A percentile compares a stretch with the other conserved stretches of the same genome.
Evolutionary conservation across 352 stramenopile species (phyloP).

Genomic region (Globisporangium yorkense): DNA sequence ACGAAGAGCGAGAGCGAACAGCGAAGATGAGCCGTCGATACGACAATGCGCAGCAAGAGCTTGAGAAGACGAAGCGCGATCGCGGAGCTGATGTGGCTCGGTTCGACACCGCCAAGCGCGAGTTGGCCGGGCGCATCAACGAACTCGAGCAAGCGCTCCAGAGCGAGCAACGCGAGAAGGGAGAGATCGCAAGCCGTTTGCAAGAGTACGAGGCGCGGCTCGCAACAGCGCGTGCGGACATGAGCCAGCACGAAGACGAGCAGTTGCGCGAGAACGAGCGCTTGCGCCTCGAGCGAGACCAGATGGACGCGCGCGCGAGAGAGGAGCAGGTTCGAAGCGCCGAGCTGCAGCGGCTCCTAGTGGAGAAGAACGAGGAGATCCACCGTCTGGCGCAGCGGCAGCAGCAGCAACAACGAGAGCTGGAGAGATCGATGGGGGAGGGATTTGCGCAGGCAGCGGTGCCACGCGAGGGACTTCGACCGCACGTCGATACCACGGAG

Average conservation of each 20-base stretch:
- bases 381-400: conserved; percentile 29
- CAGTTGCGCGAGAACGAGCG: conserved; percentile 48
- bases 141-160: conserved; percentile 27
- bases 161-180: conserved; percentile 42
- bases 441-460: neutral
- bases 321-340: conserved; percentile 46
- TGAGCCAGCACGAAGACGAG: conserved; percentile 62
- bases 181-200: conserved; percentile 59
- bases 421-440: neutral
- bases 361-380: conserved; percentile 73
- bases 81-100: conserved; percentile 17
- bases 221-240: conserved; percentile 59
- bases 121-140: conserved; percentile 25
- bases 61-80: conserved; percentile 2
- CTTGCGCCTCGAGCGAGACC: conserved; percentile 28
- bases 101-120: conserved; percentile 11
- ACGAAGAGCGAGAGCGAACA: conserved; percentile 14
- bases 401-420: conserved; percentile 15
- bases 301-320: conserved; percentile 30
- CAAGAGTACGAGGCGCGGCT: conserved; percentile 74
- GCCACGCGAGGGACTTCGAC: neutral
- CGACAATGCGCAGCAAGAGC: conserved; percentile 15
- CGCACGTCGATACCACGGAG: neutral
- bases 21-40: conserved; percentile 9
- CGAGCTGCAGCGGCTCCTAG: conserved; percentile 46